These are phyloP conservation scores for Lactarius sanguifluus DNA, from an alignment of 768 basidiomycete species.

Conservation along the genomic window DNA sequence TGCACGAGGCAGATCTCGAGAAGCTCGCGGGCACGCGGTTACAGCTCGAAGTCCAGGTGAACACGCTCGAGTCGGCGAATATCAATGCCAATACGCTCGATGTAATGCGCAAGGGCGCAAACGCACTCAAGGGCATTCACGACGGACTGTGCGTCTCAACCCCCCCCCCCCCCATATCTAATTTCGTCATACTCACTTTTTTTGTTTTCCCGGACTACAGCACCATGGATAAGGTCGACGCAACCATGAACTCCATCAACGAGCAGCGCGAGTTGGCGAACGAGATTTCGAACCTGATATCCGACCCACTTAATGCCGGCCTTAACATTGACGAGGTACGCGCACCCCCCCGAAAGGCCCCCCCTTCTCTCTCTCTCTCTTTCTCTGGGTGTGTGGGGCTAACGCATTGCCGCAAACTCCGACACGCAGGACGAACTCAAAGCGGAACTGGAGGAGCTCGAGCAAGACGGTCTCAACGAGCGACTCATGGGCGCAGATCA, in stretches of 20 bases:
- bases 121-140: constrained; percentile 88
- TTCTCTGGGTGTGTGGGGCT: not conserved
- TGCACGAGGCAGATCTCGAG: constrained; percentile 82
- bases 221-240: constrained; percentile 84
- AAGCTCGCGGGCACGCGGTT: constrained; percentile 79
- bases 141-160: constrained; percentile 70
- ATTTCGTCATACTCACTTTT: not conserved
- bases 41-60: constrained; percentile 95
- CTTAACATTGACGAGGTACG: constrained; percentile 71
- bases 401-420: constrained; percentile 10
- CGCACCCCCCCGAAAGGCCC: not conserved
- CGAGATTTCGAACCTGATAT: constrained; percentile 89
- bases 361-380: too few species aligned
- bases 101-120: constrained; percentile 94
- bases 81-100: constrained; percentile 96
- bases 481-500: constrained; percentile 84
- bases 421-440: constrained; percentile 68
- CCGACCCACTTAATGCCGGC: constrained; percentile 60
- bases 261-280: constrained; percentile 92
- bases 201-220: constrained; percentile 41
- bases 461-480: constrained; percentile 85
- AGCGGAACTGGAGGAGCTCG: constrained; percentile 79
- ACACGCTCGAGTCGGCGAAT: constrained; percentile 96
- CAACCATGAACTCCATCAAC: constrained; percentile 80
- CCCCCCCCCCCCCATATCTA: too few species aligned